phyloP scores from a whole-genome alignment of 441 rosid species.

The Populus trichocarpa region DNA sequence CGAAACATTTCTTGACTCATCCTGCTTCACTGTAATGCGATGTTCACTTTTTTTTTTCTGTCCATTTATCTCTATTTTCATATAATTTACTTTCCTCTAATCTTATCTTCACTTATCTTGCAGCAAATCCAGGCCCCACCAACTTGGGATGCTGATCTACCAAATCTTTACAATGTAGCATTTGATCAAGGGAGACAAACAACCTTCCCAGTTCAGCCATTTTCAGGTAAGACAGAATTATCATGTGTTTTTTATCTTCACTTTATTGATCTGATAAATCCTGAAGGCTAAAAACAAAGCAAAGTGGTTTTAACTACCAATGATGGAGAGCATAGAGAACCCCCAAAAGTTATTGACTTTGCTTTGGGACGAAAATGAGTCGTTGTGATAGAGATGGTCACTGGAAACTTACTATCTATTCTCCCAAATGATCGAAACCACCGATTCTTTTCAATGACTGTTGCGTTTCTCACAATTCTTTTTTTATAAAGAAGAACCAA shows the following conservation, averaged over 20 bases:
- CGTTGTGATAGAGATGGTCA: conserved; percentile 22
- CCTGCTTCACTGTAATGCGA: conserved; percentile 49
- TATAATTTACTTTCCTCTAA: not conserved
- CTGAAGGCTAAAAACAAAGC: conserved; percentile 22
- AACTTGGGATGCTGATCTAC: conserved; percentile 68
- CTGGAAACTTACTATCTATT: conserved; percentile 13
- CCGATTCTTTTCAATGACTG: conserved; percentile 20
- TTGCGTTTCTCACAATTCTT: conserved; percentile 8
- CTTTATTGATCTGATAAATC: conserved; percentile 19
- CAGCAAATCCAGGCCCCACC: conserved; percentile 53
- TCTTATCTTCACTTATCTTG: conserved; percentile 1
- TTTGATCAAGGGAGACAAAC: conserved; percentile 51
- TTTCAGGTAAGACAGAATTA: conserved; percentile 39
- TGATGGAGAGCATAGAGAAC: conserved; percentile 36
- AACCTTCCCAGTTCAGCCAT: conserved; percentile 37
- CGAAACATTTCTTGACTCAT: conserved; percentile 38
- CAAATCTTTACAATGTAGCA: conserved; percentile 56
- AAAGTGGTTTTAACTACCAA: conserved; percentile 33
- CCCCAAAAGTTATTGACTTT: conserved; percentile 41
- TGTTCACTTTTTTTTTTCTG: not conserved
- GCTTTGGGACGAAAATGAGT: conserved; percentile 22
- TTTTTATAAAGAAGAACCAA: conserved; percentile 14
- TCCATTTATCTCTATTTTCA: not conserved
- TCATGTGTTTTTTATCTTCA: conserved; percentile 18
- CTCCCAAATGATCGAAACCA: conserved; percentile 21